Conservation (phyloP, 768 basidiomycete genomes). For the Leccinum longicurvipes region DNA sequence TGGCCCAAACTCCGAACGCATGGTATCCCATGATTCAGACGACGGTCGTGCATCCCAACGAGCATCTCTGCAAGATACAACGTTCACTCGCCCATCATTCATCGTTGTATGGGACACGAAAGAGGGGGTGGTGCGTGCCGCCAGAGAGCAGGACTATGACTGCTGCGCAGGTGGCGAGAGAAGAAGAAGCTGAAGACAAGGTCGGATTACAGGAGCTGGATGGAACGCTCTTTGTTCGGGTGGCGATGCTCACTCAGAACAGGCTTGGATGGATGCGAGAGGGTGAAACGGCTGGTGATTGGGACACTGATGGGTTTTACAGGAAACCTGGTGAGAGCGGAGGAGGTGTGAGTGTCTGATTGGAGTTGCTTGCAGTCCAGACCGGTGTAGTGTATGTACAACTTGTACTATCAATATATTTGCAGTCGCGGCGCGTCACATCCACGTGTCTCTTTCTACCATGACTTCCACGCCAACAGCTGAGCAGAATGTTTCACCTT, state of each 20-base stretch:
- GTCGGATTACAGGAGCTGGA: constrained; percentile 38
- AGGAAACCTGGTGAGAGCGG: not conserved
- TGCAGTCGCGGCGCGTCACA: no score
- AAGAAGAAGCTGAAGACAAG: constrained; percentile 26
- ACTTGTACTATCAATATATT: no score
- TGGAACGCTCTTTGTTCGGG: constrained; percentile 61
- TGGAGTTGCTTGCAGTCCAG: no score
- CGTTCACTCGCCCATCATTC: constrained; percentile 48
- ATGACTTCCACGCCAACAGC: no score
- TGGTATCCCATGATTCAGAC: constrained; percentile 58
- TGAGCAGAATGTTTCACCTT: not conserved
- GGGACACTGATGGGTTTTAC: constrained; percentile 24
- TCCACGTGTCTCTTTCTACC: no score
- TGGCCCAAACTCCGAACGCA: constrained; percentile 43
- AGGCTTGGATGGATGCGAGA: constrained; percentile 40
- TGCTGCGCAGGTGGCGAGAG: constrained; percentile 15
- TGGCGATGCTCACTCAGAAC: constrained; percentile 49
- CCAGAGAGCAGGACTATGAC: constrained; percentile 14
- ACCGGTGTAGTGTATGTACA: no score
- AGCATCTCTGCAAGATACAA: constrained; percentile 48
- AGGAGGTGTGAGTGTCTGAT: not conserved
- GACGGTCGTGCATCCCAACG: constrained; percentile 53
- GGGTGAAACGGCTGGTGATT: constrained; percentile 27
- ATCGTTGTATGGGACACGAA: constrained; percentile 40
- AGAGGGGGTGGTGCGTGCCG: constrained; percentile 22